These are phyloP conservation scores for Backusella parvicylindrica DNA, from an alignment of 192 early-diverging fungal genomes.

Conservation along the genomic window DNA sequence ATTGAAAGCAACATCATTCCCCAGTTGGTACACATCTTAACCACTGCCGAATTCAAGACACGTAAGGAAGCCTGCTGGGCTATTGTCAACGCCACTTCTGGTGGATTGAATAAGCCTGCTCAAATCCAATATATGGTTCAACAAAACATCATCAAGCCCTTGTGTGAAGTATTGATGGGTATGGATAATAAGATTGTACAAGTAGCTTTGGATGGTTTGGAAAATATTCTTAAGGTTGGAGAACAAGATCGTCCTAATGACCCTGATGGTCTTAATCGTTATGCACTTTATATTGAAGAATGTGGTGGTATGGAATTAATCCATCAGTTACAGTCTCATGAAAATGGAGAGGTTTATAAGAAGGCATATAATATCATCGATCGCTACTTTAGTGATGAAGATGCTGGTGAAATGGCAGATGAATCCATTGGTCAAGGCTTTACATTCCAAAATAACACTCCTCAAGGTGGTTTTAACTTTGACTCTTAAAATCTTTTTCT, in stretches of 20 bases:
- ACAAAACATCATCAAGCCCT: slow-evolving; percentile 44
- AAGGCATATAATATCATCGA: slow-evolving; percentile 49
- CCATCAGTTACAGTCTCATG: slow-evolving; percentile 43
- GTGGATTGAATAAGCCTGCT: slow-evolving; percentile 33
- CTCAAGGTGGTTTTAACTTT: slow-evolving; percentile 78
- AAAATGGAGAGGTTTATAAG: slow-evolving; percentile 45
- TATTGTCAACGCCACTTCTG: slow-evolving; percentile 43
- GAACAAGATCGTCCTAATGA: slow-evolving; percentile 28
- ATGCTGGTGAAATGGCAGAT: slow-evolving; percentile 46
- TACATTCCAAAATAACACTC: slow-evolving; percentile 63
- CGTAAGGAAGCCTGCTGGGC: slow-evolving; percentile 53
- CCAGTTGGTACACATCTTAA: slow-evolving; percentile 35
- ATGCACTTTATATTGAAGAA: slow-evolving; percentile 45
- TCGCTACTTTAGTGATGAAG: slow-evolving; percentile 42
- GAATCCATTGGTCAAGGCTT: slow-evolving; percentile 34
- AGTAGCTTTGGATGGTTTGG: slow-evolving; percentile 43
- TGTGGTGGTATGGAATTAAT: slow-evolving; percentile 48
- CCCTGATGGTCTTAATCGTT: slow-evolving; percentile 33
- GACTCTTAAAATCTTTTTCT: slow-evolving; percentile 11
- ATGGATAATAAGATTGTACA: slow-evolving; percentile 42
- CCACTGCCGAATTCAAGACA: slow-evolving; percentile 39
- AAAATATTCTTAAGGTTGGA: slow-evolving; percentile 46
- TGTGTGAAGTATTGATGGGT: slow-evolving; percentile 44
- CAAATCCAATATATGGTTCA: slow-evolving; percentile 42
- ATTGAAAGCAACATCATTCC: slow-evolving; percentile 47